Evolutionary conservation across 1,284 basidiomycete genomes (phyloP).

Genomic region (Trametes polyzona): DNA sequence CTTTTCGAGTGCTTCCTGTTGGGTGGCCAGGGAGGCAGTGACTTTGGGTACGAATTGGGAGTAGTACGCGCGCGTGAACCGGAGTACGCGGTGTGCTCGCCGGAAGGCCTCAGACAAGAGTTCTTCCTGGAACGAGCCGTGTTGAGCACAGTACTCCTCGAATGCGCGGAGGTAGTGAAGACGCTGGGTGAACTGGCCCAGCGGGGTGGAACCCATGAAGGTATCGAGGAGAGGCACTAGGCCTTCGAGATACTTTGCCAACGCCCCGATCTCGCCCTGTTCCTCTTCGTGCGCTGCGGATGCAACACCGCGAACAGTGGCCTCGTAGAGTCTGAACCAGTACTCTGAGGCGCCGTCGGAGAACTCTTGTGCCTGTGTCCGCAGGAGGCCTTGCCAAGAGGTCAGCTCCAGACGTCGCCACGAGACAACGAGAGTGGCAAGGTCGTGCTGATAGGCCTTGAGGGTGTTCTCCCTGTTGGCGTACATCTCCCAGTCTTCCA

Average conservation of each 20-base stretch:
- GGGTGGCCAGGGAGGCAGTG: constrained; percentile 53
- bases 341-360: constrained; percentile 72
- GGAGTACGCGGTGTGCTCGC: constrained; percentile 67
- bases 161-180: constrained; percentile 78
- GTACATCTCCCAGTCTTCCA: constrained; percentile 97
- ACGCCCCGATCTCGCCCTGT: constrained; percentile 35
- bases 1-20: constrained; percentile 75
- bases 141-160: constrained; percentile 47
- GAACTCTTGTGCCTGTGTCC: constrained; percentile 70
- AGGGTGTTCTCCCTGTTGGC: constrained; percentile 89
- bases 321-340: constrained; percentile 94
- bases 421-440: constrained; percentile 80
- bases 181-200: constrained; percentile 83
- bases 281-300: constrained; percentile 44
- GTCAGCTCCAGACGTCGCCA: constrained; percentile 92
- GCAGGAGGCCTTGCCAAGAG: constrained; percentile 86
- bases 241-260: constrained; percentile 63
- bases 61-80: constrained; percentile 72
- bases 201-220: constrained; percentile 77
- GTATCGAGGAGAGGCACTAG: constrained; percentile 84
- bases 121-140: constrained; percentile 36
- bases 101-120: constrained; percentile 39
- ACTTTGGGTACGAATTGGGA: constrained; percentile 62
- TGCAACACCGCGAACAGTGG: constrained; percentile 68
- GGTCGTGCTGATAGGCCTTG: constrained; percentile 63